These are phyloP conservation scores for Globisporangium iwayamae DNA, from an alignment of 352 stramenopile species.

Conservation along the genomic window DNA sequence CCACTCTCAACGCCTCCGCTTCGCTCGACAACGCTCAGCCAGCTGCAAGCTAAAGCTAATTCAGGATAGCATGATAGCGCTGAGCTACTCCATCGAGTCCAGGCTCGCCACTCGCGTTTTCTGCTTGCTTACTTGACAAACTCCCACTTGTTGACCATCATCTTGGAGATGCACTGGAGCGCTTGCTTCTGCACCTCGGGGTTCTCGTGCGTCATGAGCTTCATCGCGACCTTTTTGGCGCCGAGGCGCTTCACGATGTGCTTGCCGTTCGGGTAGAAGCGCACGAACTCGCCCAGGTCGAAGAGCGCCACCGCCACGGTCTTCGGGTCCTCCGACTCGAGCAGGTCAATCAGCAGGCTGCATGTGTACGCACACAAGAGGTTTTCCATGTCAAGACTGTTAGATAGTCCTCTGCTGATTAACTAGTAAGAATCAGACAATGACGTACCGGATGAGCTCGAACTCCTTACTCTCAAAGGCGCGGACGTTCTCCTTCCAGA, in stretches of 20 bases:
- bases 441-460: constrained; percentile 76
- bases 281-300: constrained; percentile 97
- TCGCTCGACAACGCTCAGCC: neutral
- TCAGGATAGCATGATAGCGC: neutral
- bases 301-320: constrained; percentile 95
- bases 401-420: neutral
- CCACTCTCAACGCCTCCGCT: neutral
- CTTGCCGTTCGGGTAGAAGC: constrained; percentile 97
- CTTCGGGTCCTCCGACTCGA: constrained; percentile 92
- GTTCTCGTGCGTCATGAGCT: constrained; percentile 97
- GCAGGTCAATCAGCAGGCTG: constrained; percentile 92
- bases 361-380: neutral
- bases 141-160: constrained; percentile 99
- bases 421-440: neutral
- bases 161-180: constrained; percentile 97
- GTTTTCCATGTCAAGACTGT: neutral
- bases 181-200: constrained; percentile 96
- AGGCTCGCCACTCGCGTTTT: neutral
- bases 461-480: constrained; percentile 97
- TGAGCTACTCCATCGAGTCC: neutral
- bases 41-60: neutral
- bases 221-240: constrained; percentile 96
- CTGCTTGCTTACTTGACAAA: constrained; percentile 79
- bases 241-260: constrained; percentile 94
- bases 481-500: constrained; percentile 98